These are phyloP conservation scores for Remersonia thermophila DNA, from an alignment of 2,329 filamentous ascomycete genomes.

Conservation along the genomic window DNA sequence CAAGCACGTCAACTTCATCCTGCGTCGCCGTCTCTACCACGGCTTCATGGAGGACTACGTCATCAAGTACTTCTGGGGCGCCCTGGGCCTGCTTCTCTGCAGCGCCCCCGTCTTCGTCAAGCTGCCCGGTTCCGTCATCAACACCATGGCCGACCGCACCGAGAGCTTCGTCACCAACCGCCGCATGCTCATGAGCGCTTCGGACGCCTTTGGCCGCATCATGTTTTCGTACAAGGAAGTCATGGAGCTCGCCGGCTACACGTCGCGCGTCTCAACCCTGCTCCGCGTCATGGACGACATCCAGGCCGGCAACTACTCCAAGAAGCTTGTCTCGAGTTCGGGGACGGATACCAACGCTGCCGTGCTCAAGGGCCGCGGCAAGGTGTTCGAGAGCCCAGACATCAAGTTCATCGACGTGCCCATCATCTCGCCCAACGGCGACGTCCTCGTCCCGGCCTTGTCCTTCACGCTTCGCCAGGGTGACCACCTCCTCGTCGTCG, in stretches of 20 bases:
- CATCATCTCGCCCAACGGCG: constrained; percentile 93
- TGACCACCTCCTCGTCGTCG: constrained; percentile 87
- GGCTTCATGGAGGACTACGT: constrained; percentile 99
- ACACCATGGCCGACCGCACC: constrained; percentile 58
- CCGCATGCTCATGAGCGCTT: constrained; percentile 80
- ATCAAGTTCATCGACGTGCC: constrained; percentile 85
- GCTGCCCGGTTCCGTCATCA: constrained; percentile 55
- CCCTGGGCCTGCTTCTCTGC: constrained; percentile 79
- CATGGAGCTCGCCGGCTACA: constrained; percentile 90
- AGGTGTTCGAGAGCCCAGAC: constrained; percentile 66
- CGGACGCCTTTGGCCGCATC: constrained; percentile 85
- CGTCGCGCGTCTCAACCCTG: constrained; percentile 77
- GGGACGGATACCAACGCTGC: constrained; percentile 70
- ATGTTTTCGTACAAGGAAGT: constrained; percentile 99
- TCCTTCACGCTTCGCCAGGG: constrained; percentile 79
- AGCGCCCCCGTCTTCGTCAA: constrained; percentile 95
- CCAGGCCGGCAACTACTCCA: constrained; percentile 80
- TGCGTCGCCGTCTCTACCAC: constrained; percentile 83
- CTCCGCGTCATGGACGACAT: constrained; percentile 93
- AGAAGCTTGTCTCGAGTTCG: constrained; percentile 86
- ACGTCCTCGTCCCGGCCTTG: constrained; percentile 74
- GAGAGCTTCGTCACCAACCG: constrained; percentile 87
- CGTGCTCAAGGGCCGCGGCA: constrained; percentile 70
- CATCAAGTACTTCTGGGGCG: constrained; percentile 99
- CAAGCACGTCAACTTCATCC: constrained; percentile 95